These are phyloP conservation scores for Eruca vesicaria DNA, from an alignment of 441 rosid genomes.

Conservation along the genomic window DNA sequence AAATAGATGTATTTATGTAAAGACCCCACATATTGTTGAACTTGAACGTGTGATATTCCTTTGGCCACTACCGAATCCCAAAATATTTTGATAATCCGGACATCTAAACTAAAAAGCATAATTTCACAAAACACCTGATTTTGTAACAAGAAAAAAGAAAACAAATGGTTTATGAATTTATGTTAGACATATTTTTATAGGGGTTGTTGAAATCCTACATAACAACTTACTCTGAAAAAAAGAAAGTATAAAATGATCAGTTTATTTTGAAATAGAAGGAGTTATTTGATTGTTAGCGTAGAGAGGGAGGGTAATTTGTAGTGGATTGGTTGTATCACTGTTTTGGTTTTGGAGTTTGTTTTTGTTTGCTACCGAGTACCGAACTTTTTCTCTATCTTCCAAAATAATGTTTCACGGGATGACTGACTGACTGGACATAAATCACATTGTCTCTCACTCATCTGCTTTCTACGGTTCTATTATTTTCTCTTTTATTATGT, in stretches of 20 bases:
- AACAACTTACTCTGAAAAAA: not conserved
- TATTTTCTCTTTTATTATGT: too few species aligned
- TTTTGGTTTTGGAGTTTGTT: conserved; percentile 1
- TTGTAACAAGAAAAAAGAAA: not conserved
- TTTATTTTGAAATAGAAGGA: not conserved
- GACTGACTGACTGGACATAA: conserved; percentile 29
- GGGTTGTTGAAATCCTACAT: not conserved
- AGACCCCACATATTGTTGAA: not conserved
- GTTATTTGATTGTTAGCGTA: not conserved
- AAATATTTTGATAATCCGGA: not conserved
- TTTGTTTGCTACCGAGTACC: not conserved
- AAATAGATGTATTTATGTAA: not conserved
- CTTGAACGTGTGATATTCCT: conserved; percentile 6
- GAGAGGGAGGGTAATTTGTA: not conserved
- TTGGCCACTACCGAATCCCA: not conserved
- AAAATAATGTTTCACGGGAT: conserved; percentile 1
- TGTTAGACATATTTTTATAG: not conserved
- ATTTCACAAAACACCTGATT: not conserved
- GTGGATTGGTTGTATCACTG: not conserved
- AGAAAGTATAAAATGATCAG: too few species aligned
- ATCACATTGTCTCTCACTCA: conserved; percentile 6
- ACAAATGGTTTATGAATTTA: not conserved
- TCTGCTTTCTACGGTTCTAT: not conserved
- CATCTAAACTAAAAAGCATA: not conserved
- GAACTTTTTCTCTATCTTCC: not conserved